phyloP scores from a whole-genome alignment of 2,329 filamentous ascomycete species.

The Nothophoma quercina region DNA sequence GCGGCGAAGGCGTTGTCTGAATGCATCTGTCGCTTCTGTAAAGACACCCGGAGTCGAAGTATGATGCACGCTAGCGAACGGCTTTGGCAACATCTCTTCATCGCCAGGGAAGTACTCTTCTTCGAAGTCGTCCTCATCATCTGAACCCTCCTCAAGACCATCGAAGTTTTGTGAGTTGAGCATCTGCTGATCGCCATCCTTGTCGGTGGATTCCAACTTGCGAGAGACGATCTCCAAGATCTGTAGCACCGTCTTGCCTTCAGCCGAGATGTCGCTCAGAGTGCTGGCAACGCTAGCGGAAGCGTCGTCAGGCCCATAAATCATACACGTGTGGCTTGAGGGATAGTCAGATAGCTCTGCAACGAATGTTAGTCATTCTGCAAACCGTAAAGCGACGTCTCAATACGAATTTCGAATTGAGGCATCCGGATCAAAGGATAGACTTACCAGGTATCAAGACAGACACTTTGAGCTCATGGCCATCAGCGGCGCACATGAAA shows the following conservation, averaged over 20 bases:
- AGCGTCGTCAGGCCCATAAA: constrained; percentile 61
- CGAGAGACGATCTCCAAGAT: constrained; percentile 58
- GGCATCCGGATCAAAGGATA: too few species aligned
- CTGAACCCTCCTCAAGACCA: constrained; percentile 39
- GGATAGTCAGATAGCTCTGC: constrained; percentile 69
- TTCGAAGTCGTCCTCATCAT: constrained; percentile 43
- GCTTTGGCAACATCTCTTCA: constrained; percentile 48
- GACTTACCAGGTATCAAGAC: constrained; percentile 44
- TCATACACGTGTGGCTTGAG: constrained; percentile 62
- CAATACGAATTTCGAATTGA: too few species aligned
- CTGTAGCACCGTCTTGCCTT: constrained; percentile 57
- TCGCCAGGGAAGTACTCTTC: constrained; percentile 49
- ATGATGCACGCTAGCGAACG: constrained; percentile 12
- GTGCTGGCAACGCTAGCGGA: constrained; percentile 52
- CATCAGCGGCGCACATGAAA: constrained; percentile 57
- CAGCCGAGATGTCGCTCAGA: constrained; percentile 57
- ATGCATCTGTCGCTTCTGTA: constrained; percentile 33
- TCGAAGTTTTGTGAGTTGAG: constrained; percentile 47
- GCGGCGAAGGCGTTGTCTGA: constrained; percentile 56
- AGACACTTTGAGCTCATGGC: constrained; percentile 47
- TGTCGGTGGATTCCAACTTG: constrained; percentile 44
- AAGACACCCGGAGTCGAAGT: constrained; percentile 9
- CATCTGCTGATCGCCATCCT: constrained; percentile 55
- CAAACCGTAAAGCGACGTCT: too few species aligned
- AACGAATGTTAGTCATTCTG: neutral